Percentiles rank a stretch among this genome's conserved stretches.
phyloP scores from a whole-genome alignment of 371 early-diverging fungal species.

The Apophysomyces sp. region DNA sequence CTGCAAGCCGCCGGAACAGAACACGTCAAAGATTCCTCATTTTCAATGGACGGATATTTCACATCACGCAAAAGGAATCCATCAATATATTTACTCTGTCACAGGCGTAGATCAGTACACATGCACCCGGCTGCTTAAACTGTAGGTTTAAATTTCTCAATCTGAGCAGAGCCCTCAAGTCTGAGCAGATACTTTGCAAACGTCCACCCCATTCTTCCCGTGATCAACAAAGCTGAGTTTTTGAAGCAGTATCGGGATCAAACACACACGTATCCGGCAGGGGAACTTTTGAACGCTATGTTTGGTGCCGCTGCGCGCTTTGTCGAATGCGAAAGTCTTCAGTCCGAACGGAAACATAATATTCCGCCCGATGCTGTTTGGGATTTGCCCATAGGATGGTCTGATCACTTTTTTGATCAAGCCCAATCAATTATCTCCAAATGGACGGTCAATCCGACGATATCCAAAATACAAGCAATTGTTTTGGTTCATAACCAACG shows the following conservation, averaged over 20 bases:
- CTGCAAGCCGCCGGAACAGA: constrained; percentile 1
- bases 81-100: constrained; percentile 35
- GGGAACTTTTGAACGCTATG: constrained; percentile 47
- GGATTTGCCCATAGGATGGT: constrained; percentile 47
- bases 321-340: constrained; percentile 34
- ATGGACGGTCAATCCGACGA: constrained; percentile 25
- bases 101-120: constrained; percentile 40
- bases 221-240: constrained; percentile 43
- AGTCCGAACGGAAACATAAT: constrained; percentile 9
- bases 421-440: constrained; percentile 27
- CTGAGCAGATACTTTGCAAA: constrained; percentile 41
- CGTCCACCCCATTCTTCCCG: constrained; percentile 46
- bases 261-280: constrained; percentile 32
- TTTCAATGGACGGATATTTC: not conserved
- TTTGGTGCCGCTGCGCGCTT: constrained; percentile 50
- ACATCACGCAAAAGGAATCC: constrained; percentile 17
- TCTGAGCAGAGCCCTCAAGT: not conserved
- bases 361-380: constrained; percentile 33
- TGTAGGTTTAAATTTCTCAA: constrained; percentile 19
- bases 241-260: constrained; percentile 42
- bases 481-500: constrained; percentile 45
- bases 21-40: constrained; percentile 5
- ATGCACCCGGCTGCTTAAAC: constrained; percentile 36
- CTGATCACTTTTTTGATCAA: constrained; percentile 46
- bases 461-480: constrained; percentile 47